Evolutionary conservation across 169 alveolate genomes (phyloP).

Genomic region (Eimeria nieschulzi): DNA sequence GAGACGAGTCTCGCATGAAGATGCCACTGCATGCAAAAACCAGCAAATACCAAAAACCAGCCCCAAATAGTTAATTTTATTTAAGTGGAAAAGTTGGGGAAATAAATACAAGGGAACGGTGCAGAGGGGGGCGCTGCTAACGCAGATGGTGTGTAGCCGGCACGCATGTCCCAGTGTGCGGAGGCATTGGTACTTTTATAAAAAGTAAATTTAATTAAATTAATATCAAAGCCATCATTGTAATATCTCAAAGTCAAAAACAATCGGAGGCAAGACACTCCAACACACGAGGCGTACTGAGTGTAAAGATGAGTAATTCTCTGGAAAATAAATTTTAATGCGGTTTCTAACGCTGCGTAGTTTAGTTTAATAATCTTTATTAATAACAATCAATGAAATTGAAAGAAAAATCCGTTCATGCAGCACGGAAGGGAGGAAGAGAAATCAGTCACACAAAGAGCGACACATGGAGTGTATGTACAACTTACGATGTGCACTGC

Average conservation of each 20-base stretch:
- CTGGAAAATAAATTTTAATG: too few relatives aligned
- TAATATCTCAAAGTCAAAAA: background rate
- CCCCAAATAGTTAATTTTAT: background rate
- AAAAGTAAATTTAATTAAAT: too few relatives aligned
- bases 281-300: too few relatives aligned
- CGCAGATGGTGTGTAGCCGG: too few relatives aligned
- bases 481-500: too few relatives aligned
- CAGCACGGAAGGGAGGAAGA: background rate
- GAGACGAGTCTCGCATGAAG: slow-evolving; percentile 74
- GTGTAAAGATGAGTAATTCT: background rate
- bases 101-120: background rate
- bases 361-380: too few relatives aligned
- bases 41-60: background rate
- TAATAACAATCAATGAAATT: too few relatives aligned
- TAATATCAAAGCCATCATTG: too few relatives aligned
- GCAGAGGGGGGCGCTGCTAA: background rate
- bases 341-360: too few relatives aligned
- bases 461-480: too few relatives aligned
- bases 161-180: too few relatives aligned
- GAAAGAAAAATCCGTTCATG: background rate
- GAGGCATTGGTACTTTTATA: background rate
- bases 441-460: background rate
- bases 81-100: background rate
- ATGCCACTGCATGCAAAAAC: slow-evolving; percentile 19
- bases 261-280: background rate